phyloP scores from a whole-genome alignment of 306 rosid species.

The Rosa rugosa region DNA sequence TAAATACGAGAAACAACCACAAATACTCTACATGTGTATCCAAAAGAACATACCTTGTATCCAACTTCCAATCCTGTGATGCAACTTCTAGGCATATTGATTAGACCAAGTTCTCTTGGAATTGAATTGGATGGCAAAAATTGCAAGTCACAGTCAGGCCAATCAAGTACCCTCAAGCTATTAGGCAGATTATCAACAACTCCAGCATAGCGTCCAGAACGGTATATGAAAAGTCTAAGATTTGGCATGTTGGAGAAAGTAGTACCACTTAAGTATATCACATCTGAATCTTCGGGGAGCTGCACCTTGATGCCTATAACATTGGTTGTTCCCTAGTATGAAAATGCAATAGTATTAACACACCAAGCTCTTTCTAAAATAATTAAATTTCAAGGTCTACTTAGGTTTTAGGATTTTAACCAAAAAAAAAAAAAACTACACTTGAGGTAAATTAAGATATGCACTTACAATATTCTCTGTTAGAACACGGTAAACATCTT shows the following conservation, averaged over 20 bases:
- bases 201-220: too few species aligned
- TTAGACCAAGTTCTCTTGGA: conserved; percentile 3
- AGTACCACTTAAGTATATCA: not conserved
- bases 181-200: too few species aligned
- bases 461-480: not conserved
- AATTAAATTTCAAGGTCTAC: too few species aligned
- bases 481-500: conserved; percentile 23
- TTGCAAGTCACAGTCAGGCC: conserved; percentile 5
- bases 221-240: too few species aligned
- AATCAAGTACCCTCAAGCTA: not conserved
- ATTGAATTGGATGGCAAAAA: not conserved
- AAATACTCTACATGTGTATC: not conserved
- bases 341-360: conserved; percentile 18
- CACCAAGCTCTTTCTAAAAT: not conserved
- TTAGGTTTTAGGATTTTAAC: too few species aligned
- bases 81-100: not conserved
- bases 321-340: conserved; percentile 26
- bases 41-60: conserved; percentile 1
- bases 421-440: not conserved
- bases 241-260: conserved; percentile 6
- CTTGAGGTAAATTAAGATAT: too few species aligned
- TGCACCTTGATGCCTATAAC: conserved; percentile 17
- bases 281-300: not conserved
- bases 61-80: not conserved
- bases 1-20: too few species aligned